phyloP scores from a whole-genome alignment of 768 basidiomycete species.

The Coprinellus micaceus region DNA sequence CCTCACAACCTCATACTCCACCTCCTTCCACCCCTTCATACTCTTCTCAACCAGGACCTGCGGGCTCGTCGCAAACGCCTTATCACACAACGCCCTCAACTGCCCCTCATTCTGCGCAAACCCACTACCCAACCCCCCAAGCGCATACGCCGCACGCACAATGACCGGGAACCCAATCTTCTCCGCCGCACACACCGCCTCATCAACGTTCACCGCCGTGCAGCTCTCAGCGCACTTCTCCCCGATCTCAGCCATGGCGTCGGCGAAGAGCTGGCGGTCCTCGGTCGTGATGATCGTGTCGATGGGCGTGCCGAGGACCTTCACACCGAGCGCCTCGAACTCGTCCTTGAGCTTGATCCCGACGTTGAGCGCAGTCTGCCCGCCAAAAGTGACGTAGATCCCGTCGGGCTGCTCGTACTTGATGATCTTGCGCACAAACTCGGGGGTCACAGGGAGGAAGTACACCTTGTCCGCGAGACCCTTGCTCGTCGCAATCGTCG shows the following conservation, averaged over 20 bases:
- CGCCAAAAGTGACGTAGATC: conserved; percentile 98
- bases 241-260: conserved; percentile 92
- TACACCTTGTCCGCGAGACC: conserved; percentile 99
- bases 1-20: conserved; percentile 97
- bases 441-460: conserved; percentile 97
- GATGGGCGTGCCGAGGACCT: conserved; percentile 95
- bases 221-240: conserved; percentile 91
- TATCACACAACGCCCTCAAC: conserved; percentile 81
- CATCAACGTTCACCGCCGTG: conserved; percentile 82
- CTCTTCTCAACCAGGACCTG: conserved; percentile 99
- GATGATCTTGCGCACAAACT: conserved; percentile 97
- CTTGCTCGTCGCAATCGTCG: conserved; percentile 95
- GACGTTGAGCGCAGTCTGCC: conserved; percentile 94
- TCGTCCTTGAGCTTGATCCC: conserved; percentile 98
- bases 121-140: conserved; percentile 92
- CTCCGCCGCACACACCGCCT: conserved; percentile 78
- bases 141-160: conserved; percentile 92
- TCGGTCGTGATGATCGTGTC: conserved; percentile 97
- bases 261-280: conserved; percentile 90
- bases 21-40: conserved; percentile 99
- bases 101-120: conserved; percentile 95
- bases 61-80: conserved; percentile 96
- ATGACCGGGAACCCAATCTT: conserved; percentile 94
- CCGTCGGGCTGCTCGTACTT: conserved; percentile 98
- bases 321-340: conserved; percentile 82